These are phyloP conservation scores for Acidiella bohemica DNA, from an alignment of 495 filamentous ascomycete species.

Conservation along the genomic window DNA sequence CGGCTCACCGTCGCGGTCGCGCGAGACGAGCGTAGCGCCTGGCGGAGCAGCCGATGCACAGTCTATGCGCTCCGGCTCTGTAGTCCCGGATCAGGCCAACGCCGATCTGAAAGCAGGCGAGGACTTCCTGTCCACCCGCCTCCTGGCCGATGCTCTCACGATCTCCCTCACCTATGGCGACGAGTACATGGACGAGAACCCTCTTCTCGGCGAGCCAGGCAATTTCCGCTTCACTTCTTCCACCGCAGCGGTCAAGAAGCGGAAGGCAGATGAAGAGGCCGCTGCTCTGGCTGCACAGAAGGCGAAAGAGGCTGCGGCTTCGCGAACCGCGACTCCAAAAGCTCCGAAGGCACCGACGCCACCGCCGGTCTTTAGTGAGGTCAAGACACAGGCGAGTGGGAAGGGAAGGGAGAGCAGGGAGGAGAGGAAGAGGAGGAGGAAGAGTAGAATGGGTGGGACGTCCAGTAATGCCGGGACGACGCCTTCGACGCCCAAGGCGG, in stretches of 20 bases:
- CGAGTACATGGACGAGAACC: constrained; percentile 88
- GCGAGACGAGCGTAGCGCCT: constrained; percentile 12
- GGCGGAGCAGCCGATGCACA: constrained; percentile 6
- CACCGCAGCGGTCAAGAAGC: constrained; percentile 31
- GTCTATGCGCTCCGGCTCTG: constrained; percentile 14
- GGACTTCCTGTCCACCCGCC: constrained; percentile 11
- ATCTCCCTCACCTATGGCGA: constrained; percentile 19
- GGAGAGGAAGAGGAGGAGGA: constrained; percentile 36
- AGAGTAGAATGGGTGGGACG: constrained; percentile 43
- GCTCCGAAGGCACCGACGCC: constrained; percentile 2
- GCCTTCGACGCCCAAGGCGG: constrained; percentile 4
- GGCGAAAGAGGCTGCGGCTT: constrained; percentile 10
- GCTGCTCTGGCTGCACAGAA: constrained; percentile 7
- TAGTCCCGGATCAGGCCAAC: neutral
- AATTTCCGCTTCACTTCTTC: constrained; percentile 64
- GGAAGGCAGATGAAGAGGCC: constrained; percentile 18
- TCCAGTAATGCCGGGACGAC: neutral
- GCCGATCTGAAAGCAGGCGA: neutral
- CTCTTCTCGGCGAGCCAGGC: constrained; percentile 71
- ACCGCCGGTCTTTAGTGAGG: constrained; percentile 10
- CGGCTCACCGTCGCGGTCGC: constrained; percentile 25
- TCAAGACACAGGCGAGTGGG: constrained; percentile 4
- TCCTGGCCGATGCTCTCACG: constrained; percentile 21
- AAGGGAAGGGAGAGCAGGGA: constrained; percentile 14
- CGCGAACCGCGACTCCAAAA: constrained; percentile 12